Evolutionary conservation across 2,329 filamentous ascomycete genomes (phyloP), one percentile per base, ranked within the genome.

Genomic region (Ophiostoma triangulosporum): DNA sequence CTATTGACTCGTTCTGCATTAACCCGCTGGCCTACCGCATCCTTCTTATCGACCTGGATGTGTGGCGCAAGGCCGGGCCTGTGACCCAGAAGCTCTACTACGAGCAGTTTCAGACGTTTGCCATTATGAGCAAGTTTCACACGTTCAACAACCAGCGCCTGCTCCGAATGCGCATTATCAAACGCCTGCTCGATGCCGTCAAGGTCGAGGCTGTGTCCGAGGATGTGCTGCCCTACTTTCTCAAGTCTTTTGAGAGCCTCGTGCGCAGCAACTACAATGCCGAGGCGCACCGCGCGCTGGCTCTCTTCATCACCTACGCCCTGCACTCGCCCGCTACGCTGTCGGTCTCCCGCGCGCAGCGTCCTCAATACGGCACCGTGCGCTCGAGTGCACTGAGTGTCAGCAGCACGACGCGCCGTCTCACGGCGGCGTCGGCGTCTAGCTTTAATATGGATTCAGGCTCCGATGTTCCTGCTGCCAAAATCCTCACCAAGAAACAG

Each of bases 11-110:
- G 1, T 87, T 96, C 61, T 94, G 98, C 64, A 86, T 95, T 60
- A 98, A 98, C 62, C 91, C 93, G 0, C 75, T 98, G 57, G 93
- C 91, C 4, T 98, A 97, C 67, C 83, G 93, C 46, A 84, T 95
- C 32, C 73, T 98, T 17, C 75, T 98, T 27, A 87, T 97, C 52
- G 93, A 98, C 66, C 80, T 94, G 59, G 91, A 96, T 62, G 85
- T 91, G 20, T 98, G 93, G 93, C 80, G 91, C 59, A 83, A 81
- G 66, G 86, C 86, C 22, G 83, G 86, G 32, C 65, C 80, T 5
- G 76, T 82, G 17, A 87, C 90, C 0, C 88, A 96, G 63, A 83
- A 86, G 61, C 73, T 96, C 24, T 98, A 97, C 68, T 97, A 96
- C 68, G 82, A 83, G 57, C 93, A 98, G 64, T 97, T 97, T 62